Percentiles rank a stretch among this genome's conserved stretches.
phyloP scores from a whole-genome alignment of 192 early-diverging fungal species.

The Phlyctochytrium bullatum region DNA sequence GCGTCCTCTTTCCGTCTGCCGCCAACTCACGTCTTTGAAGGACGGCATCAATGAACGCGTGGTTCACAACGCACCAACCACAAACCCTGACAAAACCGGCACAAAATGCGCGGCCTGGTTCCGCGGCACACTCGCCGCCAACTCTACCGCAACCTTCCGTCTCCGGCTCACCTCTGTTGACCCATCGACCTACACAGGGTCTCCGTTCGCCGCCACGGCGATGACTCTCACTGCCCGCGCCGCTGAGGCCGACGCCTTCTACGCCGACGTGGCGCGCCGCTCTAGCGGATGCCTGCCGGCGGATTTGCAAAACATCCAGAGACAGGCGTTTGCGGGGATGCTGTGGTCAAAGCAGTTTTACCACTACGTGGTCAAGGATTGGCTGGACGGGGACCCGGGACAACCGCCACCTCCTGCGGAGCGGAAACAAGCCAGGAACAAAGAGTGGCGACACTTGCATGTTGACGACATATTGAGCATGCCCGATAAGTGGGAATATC shows the following conservation, averaged over 20 bases:
- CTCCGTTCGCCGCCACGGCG: conserved; percentile 19
- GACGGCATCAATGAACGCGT: conserved; percentile 50
- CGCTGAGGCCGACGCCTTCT: conserved; percentile 34
- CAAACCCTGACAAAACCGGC: conserved; percentile 35
- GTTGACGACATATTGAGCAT: conserved; percentile 35
- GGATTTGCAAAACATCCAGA: conserved; percentile 28
- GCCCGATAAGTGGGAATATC: conserved; percentile 41
- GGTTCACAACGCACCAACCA: conserved; percentile 27
- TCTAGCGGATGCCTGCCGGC: not conserved
- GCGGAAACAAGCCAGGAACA: conserved; percentile 25
- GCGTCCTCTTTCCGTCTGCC: not conserved
- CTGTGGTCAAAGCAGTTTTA: conserved; percentile 38
- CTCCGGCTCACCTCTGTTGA: conserved; percentile 23
- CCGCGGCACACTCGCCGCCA: conserved; percentile 36
- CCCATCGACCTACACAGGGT: not conserved
- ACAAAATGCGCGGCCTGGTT: conserved; percentile 51
- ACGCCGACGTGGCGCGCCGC: not conserved
- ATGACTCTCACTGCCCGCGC: conserved; percentile 9
- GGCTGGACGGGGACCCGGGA: conserved; percentile 30
- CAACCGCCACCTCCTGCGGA: conserved; percentile 28
- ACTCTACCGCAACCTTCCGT: conserved; percentile 8
- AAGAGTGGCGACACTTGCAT: conserved; percentile 32
- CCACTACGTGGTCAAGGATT: conserved; percentile 26
- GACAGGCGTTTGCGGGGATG: conserved; percentile 36
- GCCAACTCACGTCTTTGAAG: conserved; percentile 24